phyloP scores from a whole-genome alignment of 2,329 filamentous ascomycete genomes.

The Cladosporium sphaerospermum region DNA sequence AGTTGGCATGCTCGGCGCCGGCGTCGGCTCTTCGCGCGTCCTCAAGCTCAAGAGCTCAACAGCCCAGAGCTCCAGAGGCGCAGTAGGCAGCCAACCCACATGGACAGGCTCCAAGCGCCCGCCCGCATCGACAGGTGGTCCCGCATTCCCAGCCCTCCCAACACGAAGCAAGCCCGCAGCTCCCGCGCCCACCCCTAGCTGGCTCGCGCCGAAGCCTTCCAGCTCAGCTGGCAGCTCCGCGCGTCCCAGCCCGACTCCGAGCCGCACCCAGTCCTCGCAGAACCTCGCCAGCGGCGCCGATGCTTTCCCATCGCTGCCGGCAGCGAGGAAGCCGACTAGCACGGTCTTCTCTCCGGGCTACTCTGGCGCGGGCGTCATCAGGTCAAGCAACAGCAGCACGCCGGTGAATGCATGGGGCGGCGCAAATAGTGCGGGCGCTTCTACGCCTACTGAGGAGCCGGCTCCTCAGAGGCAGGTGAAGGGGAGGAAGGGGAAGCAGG shows the following conservation, averaged over 20 bases:
- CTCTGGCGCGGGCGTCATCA: slow-evolving; percentile 39
- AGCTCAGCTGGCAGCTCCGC: slow-evolving; percentile 24
- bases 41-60: slow-evolving; percentile 65
- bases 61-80: slow-evolving; percentile 58
- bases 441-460: slow-evolving; percentile 19
- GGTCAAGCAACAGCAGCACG: slow-evolving; percentile 35
- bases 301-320: slow-evolving; percentile 76
- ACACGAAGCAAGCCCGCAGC: slow-evolving; percentile 15
- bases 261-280: slow-evolving; percentile 30
- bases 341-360: slow-evolving; percentile 48
- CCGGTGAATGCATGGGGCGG: slow-evolving; percentile 37
- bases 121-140: slow-evolving; percentile 12
- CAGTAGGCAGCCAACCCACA: slow-evolving; percentile 51
- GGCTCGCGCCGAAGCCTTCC: slow-evolving; percentile 27
- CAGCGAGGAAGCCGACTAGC: slow-evolving; percentile 63
- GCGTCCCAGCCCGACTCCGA: slow-evolving; percentile 28
- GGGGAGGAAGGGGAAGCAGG: slow-evolving; percentile 46
- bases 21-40: slow-evolving; percentile 56
- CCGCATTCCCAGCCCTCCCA: slow-evolving; percentile 25
- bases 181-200: slow-evolving; percentile 18
- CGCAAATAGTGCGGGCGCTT: slow-evolving; percentile 22
- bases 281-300: slow-evolving; percentile 40
- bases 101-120: slow-evolving; percentile 43
- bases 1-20: slow-evolving; percentile 40
- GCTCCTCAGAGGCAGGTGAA: slow-evolving; percentile 29